Percentiles rank a stretch among this genome's conserved stretches.
Conservation (phyloP, 2,329 filamentous ascomycete genomes). For the Trichoderma sp. region DNA sequence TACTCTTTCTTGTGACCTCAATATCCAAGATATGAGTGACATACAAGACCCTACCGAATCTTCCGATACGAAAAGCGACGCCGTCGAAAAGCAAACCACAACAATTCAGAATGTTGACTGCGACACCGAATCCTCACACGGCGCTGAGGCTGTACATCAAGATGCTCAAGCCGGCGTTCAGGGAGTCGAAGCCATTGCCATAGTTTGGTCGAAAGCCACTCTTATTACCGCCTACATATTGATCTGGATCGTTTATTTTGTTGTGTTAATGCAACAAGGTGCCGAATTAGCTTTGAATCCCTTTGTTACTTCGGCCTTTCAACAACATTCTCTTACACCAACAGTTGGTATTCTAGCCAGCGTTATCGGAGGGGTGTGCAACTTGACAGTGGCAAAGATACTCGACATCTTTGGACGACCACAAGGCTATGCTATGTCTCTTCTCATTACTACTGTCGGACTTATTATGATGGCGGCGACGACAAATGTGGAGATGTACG, state of each 20-base stretch:
- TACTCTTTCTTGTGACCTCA: not conserved
- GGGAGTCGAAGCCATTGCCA: slow-evolving; percentile 38
- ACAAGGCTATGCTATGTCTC: slow-evolving; percentile 52
- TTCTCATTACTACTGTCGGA: slow-evolving; percentile 43
- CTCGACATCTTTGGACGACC: slow-evolving; percentile 61
- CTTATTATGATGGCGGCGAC: slow-evolving; percentile 61
- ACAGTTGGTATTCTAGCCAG: slow-evolving; percentile 48
- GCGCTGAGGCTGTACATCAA: not conserved
- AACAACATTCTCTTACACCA: slow-evolving; percentile 47
- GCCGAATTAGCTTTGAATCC: slow-evolving; percentile 31
- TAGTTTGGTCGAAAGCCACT: slow-evolving; percentile 33
- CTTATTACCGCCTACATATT: not conserved
- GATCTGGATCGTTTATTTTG: slow-evolving; percentile 9
- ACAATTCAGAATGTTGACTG: not conserved
- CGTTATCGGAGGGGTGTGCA: slow-evolving; percentile 52
- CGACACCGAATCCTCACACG: not conserved
- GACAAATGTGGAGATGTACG: slow-evolving; percentile 39
- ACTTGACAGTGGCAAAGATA: slow-evolving; percentile 60
- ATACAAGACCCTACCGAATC: not conserved
- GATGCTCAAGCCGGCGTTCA: slow-evolving; percentile 35
- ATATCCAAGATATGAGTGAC: not conserved
- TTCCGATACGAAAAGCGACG: not conserved
- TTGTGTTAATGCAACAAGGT: not conserved
- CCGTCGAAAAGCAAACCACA: not conserved
- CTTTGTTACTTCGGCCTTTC: slow-evolving; percentile 45